Base-by-base conservation (phyloP, 2,329 filamentous ascomycete genomes). In the Fusarium odoratissimum region DNA sequence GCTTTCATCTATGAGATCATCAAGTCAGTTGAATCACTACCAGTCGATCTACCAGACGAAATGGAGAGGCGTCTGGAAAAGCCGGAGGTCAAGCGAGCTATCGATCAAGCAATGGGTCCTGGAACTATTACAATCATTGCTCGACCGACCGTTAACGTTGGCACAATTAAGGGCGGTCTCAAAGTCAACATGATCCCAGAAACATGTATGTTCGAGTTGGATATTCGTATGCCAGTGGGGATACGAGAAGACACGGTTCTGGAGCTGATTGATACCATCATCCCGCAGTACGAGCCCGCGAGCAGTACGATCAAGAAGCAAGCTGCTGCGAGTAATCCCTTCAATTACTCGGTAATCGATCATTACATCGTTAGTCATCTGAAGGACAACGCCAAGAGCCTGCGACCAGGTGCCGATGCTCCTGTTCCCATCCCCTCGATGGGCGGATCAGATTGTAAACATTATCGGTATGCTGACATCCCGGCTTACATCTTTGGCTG, bases 121-220 rank as follows among this genome's bases (percentile, higher is more conserved):
- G 54, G 60, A 21, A 60, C 60, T 11, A 38, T 28, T 0, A 16
- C 19, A 5, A 63, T 60, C 3, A 59, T 63, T 59, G 44, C 37
- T 35, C 42, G 54, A 5, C 60, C 60, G 10, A 63, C 60, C 0
- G 54, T 63, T 4, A 63, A 63, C 6, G 10, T 63, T 37, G 44
- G 60, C 16, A 40, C 44, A 3, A 59, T 63, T 4, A 16, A 8
- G 1, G 60, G 60, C 16, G 60, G 60, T 1, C 60, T 64, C 25
- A 64, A 64, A 41, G 60, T 64, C 44, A 60, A 64, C 37, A 64
- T 64, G 60, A 60, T 51, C 14, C 60, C 54, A 21, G 54, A 60
- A 17, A 51, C 19, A 8, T 64, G 60, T 19, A 14, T 5, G 14
- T 38, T 60, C 3, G 60, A 64, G 21, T 21, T 64, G 12, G 44